phyloP scores from a whole-genome alignment of 768 basidiomycete species.

The Boletus speciosus region DNA sequence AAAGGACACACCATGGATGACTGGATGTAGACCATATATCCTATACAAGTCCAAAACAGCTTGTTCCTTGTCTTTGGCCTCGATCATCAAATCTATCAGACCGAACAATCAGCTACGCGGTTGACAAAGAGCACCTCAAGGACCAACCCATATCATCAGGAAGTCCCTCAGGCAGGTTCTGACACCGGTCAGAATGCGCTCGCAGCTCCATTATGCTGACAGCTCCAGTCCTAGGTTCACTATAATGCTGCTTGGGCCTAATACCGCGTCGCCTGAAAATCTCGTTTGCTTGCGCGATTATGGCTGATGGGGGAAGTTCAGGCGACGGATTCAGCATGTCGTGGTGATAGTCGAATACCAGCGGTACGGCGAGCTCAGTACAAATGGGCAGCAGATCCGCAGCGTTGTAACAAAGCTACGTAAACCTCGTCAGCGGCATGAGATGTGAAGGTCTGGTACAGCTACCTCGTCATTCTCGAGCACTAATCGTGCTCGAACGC shows the following conservation, averaged over 20 bases:
- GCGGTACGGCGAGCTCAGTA: constrained; percentile 73
- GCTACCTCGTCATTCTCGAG: constrained; percentile 92
- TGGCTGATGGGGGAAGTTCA: constrained; percentile 51
- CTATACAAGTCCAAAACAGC: constrained; percentile 84
- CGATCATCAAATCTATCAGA: constrained; percentile 78
- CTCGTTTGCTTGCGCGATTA: constrained; percentile 71
- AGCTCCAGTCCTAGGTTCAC: constrained; percentile 84
- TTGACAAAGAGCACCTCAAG: neutral
- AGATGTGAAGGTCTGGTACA: neutral
- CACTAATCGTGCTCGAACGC: constrained; percentile 70
- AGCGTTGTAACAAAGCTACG: constrained; percentile 76
- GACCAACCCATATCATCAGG: constrained; percentile 63
- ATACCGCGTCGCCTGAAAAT: constrained; percentile 79
- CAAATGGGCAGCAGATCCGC: constrained; percentile 87
- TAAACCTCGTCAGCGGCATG: neutral
- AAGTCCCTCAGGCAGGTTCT: constrained; percentile 57
- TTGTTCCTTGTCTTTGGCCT: constrained; percentile 93
- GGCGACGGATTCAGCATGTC: constrained; percentile 64
- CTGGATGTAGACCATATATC: constrained; percentile 67
- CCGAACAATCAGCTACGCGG: neutral
- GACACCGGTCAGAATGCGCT: constrained; percentile 83
- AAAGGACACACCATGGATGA: constrained; percentile 48
- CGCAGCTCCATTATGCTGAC: constrained; percentile 79
- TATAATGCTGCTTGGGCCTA: constrained; percentile 87
- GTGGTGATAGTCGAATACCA: constrained; percentile 82